Base-by-base conservation (phyloP, 768 basidiomycete genomes). In the Podaxis mareebaensis region DNA sequence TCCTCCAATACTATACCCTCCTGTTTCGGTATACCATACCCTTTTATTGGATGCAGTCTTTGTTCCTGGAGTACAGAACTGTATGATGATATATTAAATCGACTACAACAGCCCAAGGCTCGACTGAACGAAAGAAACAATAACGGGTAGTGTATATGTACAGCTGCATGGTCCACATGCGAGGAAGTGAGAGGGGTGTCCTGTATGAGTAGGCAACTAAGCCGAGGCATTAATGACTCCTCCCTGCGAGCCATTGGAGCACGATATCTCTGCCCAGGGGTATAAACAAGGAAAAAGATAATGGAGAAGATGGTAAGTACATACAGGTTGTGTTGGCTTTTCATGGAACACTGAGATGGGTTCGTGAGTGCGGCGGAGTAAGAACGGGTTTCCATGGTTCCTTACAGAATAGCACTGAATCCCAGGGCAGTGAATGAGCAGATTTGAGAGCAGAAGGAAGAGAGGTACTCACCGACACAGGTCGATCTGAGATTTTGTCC, bases 301-400 rank as follows among this genome's bases (percentile, higher is more conserved):
- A n/a, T 22, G 24, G 17, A 39, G 40, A 20, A 49, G 58, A 5
- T 15, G 52, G 20, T 36, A 28, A 28, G 28, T 38, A 73, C 91
- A 60, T 68, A 92, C 90, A 97, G 78, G 72, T 97, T 97, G 74
- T 97, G 94, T 74, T 93, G 91, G 70, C 89, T 95, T 76, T 95
- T 96, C 90, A 96, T 96, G 2, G 94, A 97, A 73, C 95, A 96
- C 95, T 97, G 68, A 0, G 53, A 52, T 24, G 39, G 63, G 63
- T 56, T 28, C 54, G 53, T 38, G 49, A 58, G 24, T 46, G 44
- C 26, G 40, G 54, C 11, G 42, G 46, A 33, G 53, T 51, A 39
- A 39, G 36, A 56, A n/a, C 11, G 24, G 48, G 46, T 11, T 42
- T 24, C 58, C 8, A 46, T 33, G 24, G 30, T 10, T 4, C 68